Evolutionary conservation across 1,284 basidiomycete species (phyloP), one percentile per base, ranked within the genome.

Genomic region (Singerocomus inundabilis): DNA sequence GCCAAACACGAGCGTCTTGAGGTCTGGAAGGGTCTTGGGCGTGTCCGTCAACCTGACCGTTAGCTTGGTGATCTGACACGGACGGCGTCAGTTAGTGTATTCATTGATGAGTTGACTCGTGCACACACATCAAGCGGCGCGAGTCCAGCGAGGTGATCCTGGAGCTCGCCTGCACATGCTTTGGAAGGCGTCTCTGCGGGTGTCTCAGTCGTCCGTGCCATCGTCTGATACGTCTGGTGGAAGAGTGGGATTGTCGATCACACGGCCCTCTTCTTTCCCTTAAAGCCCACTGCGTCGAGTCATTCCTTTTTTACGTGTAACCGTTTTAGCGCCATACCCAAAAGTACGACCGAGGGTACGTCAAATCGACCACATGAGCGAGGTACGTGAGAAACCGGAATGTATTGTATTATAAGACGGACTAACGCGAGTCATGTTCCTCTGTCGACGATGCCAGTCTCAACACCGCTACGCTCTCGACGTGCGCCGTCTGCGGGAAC

Each of bases 401-500:
- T 39, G 11, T 4, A 34, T 15, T 11, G 25, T 26, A 26, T 18
- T 18, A 25, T 15, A 28, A 5, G 24, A 18, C n/a, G 12, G 13
- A 25, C 21, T 46, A 25, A 11, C 39, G 18, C 30, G 18, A 18
- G 12, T 7, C 18, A 9, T 10, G 16, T 6, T 39, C 48, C 25
- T 38, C 33, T 5, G n/a, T 16, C 11, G 38, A 43, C 10, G n/a
- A n/a, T n/a, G 70, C 62, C 26, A 79, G 66, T 39, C 75, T 65
- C 46, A 93, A 71, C 32, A 92, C 78, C 2, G 87, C 88, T n/a
- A 92, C 84, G 51, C 81, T 81, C 66, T 93, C 88, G 25, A 91
- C 87, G 70, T 93, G 91, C 49, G 91, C 85, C n/a, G 92, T 94
- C 74, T 96, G 92, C 9, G 93, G 92, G 73, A 97, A 97, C 43